Percentiles rank a stretch among this genome's conserved stretches.
Evolutionary conservation across 495 filamentous ascomycete genomes (phyloP).

Genomic region (Xylaria scruposa): DNA sequence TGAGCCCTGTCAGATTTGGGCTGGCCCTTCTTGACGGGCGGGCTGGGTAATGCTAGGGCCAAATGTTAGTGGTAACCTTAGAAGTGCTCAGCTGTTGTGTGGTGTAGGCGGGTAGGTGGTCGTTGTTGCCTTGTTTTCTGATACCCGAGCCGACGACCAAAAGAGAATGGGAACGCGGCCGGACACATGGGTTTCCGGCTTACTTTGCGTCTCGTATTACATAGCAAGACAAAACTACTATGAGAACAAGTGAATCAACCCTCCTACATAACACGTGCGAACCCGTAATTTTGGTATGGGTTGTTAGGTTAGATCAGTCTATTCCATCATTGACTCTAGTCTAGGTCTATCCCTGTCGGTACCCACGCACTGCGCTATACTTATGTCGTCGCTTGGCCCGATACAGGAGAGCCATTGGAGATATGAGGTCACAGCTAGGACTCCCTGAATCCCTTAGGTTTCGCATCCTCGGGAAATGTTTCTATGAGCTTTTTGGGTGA

Average conservation of each 20-base stretch:
- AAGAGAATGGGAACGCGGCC: not conserved
- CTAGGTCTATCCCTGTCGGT: not conserved
- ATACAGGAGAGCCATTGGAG: not conserved
- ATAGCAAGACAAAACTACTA: not conserved
- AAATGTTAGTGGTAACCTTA: not conserved
- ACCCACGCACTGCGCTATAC: not conserved
- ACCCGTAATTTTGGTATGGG: not conserved
- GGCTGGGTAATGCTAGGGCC: not conserved
- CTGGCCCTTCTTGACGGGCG: not conserved
- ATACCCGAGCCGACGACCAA: not conserved
- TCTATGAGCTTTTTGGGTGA: not conserved
- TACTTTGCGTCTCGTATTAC: constrained; percentile 23
- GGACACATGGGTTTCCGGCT: constrained; percentile 13
- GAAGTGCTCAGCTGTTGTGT: not conserved
- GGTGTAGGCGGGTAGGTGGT: not conserved
- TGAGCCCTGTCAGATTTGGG: constrained; percentile 5
- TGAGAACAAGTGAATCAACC: not conserved
- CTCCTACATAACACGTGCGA: not conserved
- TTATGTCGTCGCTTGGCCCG: not conserved
- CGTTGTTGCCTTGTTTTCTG: constrained; percentile 17
- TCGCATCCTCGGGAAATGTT: not conserved
- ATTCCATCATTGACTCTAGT: not conserved
- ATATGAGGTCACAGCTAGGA: constrained; percentile 11
- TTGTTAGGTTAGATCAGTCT: not conserved
- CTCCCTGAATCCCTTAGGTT: not conserved